Percentiles rank a stretch among this genome's conserved stretches.
Evolutionary conservation across 2,329 filamentous ascomycete species (phyloP).

Genomic region (Gaeumannomyces sp.): DNA sequence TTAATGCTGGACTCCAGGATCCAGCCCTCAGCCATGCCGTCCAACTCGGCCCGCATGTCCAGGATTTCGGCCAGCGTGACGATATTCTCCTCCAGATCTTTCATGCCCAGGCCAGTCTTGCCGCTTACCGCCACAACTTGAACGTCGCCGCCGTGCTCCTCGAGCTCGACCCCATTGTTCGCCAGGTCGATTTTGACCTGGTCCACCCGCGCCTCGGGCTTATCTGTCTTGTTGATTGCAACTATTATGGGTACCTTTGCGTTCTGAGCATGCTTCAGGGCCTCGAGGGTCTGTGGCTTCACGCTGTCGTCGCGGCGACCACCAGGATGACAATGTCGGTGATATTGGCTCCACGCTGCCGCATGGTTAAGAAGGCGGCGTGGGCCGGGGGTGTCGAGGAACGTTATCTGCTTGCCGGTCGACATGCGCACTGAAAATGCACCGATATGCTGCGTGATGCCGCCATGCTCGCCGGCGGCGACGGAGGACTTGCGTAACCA

Average conservation of each 20-base stretch:
- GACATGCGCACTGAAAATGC: conserved; percentile 89
- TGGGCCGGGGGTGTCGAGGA: conserved; percentile 95
- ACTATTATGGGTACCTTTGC: conserved; percentile 94
- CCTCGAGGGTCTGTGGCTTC: conserved; percentile 94
- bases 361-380: conserved; percentile 92
- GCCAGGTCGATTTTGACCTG: conserved; percentile 84
- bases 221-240: conserved; percentile 96
- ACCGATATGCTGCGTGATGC: conserved; percentile 97
- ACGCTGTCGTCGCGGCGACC: conserved; percentile 96
- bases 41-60: conserved; percentile 74
- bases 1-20: conserved; percentile 89
- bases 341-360: conserved; percentile 87
- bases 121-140: conserved; percentile 89
- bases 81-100: conserved; percentile 85
- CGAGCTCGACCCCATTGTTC: conserved; percentile 78
- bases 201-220: conserved; percentile 72
- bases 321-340: conserved; percentile 96
- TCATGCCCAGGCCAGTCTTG: conserved; percentile 88
- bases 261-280: conserved; percentile 82
- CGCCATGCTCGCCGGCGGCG: conserved; percentile 85
- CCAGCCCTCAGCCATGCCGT: conserved; percentile 84
- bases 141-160: conserved; percentile 91
- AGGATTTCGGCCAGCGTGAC: conserved; percentile 81
- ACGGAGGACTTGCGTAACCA: conserved; percentile 90
- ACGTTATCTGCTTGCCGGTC: conserved; percentile 84